phyloP scores from a whole-genome alignment of 176 grass and related monocot species.

The Carex kokanica region DNA sequence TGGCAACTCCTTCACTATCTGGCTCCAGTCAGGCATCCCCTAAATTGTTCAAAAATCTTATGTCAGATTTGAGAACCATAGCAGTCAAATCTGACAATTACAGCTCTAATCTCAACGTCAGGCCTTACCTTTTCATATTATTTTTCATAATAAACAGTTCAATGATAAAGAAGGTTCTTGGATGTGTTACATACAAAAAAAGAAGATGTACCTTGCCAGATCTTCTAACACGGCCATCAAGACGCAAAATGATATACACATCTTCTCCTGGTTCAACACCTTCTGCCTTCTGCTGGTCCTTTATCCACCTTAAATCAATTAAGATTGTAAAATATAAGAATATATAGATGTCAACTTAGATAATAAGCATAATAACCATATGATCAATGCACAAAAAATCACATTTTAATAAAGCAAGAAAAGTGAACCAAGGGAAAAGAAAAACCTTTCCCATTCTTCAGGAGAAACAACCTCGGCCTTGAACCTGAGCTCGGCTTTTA shows the following conservation, averaged over 20 bases:
- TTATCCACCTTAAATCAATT: constrained; percentile 60
- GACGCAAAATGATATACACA: constrained; percentile 77
- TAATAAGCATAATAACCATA: constrained; percentile 16
- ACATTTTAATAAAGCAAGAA: constrained; percentile 13
- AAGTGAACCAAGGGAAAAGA: constrained; percentile 13
- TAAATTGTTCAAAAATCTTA: constrained; percentile 26
- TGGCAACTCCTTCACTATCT: constrained; percentile 71
- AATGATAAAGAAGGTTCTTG: background rate
- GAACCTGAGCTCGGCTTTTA: constrained; percentile 82
- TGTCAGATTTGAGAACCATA: background rate
- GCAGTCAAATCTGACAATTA: background rate
- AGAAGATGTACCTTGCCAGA: constrained; percentile 65
- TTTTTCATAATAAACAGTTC: background rate
- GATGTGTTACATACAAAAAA: background rate
- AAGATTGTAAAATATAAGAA: constrained; percentile 14
- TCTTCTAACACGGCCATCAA: constrained; percentile 89
- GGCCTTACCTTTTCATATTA: background rate
- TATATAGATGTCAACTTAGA: background rate
- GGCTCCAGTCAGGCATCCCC: constrained; percentile 90
- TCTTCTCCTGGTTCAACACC: constrained; percentile 71
- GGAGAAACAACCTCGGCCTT: constrained; percentile 87
- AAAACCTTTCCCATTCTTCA: constrained; percentile 98
- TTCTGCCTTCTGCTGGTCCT: constrained; percentile 79
- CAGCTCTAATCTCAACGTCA: background rate
- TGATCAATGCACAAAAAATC: constrained; percentile 14